Conservation (phyloP, 1,284 basidiomycete genomes). For the Sporisorium graminicola region DNA sequence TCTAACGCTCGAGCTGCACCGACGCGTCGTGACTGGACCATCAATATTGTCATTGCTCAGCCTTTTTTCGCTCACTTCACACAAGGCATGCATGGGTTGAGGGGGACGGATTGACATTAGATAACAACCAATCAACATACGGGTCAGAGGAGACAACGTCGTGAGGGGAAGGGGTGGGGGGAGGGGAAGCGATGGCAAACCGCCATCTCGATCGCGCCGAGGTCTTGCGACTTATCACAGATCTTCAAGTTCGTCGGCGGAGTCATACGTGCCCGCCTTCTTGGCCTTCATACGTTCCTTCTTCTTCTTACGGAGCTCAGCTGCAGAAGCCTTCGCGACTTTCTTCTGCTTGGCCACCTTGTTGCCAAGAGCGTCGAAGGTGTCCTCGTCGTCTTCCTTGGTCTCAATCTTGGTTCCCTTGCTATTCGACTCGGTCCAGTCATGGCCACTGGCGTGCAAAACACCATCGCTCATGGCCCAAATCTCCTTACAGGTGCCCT, state of each 20-base stretch:
- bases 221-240: slow-evolving; percentile 20
- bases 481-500: slow-evolving; percentile 67
- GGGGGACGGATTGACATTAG: too few relatives aligned
- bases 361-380: slow-evolving; percentile 65
- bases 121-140: too few relatives aligned
- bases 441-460: slow-evolving; percentile 76
- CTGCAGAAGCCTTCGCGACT: slow-evolving; percentile 21
- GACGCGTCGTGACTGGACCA: too few relatives aligned
- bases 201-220: neutral
- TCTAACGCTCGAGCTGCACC: too few relatives aligned
- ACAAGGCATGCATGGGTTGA: too few relatives aligned
- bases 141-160: too few relatives aligned
- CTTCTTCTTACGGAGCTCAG: slow-evolving; percentile 44
- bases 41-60: too few relatives aligned
- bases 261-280: slow-evolving; percentile 60
- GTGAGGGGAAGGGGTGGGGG: too few relatives aligned
- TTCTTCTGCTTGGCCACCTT: slow-evolving; percentile 62
- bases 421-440: slow-evolving; percentile 85
- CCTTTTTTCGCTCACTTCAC: too few relatives aligned
- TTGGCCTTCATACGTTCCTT: slow-evolving; percentile 55
- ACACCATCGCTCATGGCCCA: slow-evolving; percentile 67
- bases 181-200: too few relatives aligned
- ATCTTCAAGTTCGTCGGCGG: slow-evolving; percentile 56
- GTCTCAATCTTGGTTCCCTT: slow-evolving; percentile 64
- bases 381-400: slow-evolving; percentile 64